These are phyloP conservation scores for Cryptococcus jaspeensis DNA, from an alignment of 1,284 basidiomycete genomes.

Conservation along the genomic window DNA sequence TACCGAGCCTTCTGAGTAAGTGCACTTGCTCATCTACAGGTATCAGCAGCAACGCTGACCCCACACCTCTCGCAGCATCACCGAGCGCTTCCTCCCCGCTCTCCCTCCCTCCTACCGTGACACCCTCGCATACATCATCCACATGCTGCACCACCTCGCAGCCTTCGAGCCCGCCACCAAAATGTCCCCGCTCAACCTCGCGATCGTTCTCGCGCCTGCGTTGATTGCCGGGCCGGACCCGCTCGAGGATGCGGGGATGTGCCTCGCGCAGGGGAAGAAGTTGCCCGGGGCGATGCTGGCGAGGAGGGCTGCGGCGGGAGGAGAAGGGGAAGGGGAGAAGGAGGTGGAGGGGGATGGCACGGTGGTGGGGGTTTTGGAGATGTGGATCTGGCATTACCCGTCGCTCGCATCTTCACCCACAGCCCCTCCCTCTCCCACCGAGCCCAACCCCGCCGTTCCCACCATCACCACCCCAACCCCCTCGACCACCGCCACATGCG, in stretches of 20 bases:
- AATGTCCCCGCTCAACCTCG: slow-evolving; percentile 33
- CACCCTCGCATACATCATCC: slow-evolving; percentile 23
- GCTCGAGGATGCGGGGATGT: slow-evolving; percentile 38
- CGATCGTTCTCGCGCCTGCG: slow-evolving; percentile 40
- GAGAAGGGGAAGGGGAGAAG: slow-evolving; percentile 3
- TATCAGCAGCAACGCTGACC: too few species aligned
- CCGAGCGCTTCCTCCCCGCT: slow-evolving; percentile 17
- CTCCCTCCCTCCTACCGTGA: slow-evolving; percentile 3
- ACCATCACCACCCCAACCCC: too few species aligned
- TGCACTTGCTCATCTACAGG: neutral
- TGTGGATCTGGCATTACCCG: slow-evolving; percentile 30
- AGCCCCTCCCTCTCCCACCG: too few species aligned
- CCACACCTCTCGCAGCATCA: slow-evolving; percentile 15
- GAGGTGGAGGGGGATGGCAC: slow-evolving; percentile 17
- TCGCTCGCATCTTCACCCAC: neutral
- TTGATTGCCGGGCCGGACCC: slow-evolving; percentile 36
- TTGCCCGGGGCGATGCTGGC: slow-evolving; percentile 22
- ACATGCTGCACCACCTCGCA: slow-evolving; percentile 26
- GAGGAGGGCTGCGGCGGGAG: neutral
- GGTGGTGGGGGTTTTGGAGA: slow-evolving; percentile 36
- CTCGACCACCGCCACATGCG: too few species aligned
- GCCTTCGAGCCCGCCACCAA: slow-evolving; percentile 23
- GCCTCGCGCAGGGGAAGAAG: slow-evolving; percentile 28
- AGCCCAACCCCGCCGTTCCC: too few species aligned
- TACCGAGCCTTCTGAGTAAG: slow-evolving; percentile 20